Evolutionary conservation across 2,329 filamentous ascomycete species (phyloP).

Genomic region (Ascochyta viciae-villosae): DNA sequence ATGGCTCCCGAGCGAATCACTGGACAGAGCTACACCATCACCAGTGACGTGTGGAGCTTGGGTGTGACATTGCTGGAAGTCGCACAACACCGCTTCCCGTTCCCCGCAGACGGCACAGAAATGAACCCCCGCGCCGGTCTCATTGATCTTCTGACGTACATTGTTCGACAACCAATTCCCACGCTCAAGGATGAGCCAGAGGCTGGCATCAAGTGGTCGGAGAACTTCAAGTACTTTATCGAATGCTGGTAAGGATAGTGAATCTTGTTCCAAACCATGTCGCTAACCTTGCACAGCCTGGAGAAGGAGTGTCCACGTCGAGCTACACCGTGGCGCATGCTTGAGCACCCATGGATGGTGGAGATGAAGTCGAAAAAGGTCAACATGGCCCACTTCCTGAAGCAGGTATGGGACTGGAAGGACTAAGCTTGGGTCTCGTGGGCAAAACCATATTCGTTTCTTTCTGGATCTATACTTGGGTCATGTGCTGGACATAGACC

Average conservation of each 20-base stretch:
- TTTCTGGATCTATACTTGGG: conserved; percentile 35
- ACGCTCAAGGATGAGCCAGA: conserved; percentile 94
- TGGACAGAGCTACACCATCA: conserved; percentile 97
- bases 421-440: conserved; percentile 54
- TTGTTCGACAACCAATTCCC: conserved; percentile 93
- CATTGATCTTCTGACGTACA: conserved; percentile 96
- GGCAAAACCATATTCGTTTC: conserved; percentile 21
- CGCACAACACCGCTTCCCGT: conserved; percentile 97
- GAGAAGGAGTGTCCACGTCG: conserved; percentile 89
- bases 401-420: conserved; percentile 97
- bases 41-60: conserved; percentile 96
- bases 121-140: conserved; percentile 91
- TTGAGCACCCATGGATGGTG: conserved; percentile 98
- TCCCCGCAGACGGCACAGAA: conserved; percentile 94
- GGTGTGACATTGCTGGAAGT: conserved; percentile 98
- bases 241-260: conserved; percentile 85
- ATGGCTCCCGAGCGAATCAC: conserved; percentile 99
- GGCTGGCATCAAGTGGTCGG: conserved; percentile 90
- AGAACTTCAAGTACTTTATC: conserved; percentile 99
- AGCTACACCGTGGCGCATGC: conserved; percentile 97
- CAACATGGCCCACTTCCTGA: conserved; percentile 94
- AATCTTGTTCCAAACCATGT: background rate
- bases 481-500: conserved; percentile 48
- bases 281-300: conserved; percentile 65
- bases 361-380: conserved; percentile 96